Conservation (phyloP, 2,329 filamentous ascomycete species). For the Aspergillus sp. region DNA sequence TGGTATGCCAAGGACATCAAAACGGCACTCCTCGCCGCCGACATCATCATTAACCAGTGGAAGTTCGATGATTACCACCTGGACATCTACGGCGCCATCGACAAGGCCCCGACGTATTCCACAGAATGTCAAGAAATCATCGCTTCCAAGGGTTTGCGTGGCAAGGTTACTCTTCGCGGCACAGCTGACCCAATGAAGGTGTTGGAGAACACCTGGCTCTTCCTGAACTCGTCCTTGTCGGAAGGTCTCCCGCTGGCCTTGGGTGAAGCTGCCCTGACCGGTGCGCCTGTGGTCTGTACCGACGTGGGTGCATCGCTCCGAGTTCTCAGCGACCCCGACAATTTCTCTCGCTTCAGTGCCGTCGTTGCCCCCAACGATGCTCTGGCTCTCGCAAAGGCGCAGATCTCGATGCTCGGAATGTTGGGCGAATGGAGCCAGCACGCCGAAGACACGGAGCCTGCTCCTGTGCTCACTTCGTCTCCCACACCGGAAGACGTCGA, state of each 20-base stretch:
- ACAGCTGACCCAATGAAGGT: slow-evolving; percentile 58
- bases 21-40: slow-evolving; percentile 61
- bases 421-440: slow-evolving; percentile 62
- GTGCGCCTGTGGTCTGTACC: slow-evolving; percentile 45
- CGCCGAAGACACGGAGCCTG: slow-evolving; percentile 50
- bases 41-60: slow-evolving; percentile 65
- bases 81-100: slow-evolving; percentile 63
- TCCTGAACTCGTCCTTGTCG: slow-evolving; percentile 49
- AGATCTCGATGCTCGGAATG: slow-evolving; percentile 62
- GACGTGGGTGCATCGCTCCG: slow-evolving; percentile 43
- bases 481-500: slow-evolving; percentile 53
- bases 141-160: slow-evolving; percentile 54
- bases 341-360: slow-evolving; percentile 56
- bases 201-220: slow-evolving; percentile 57
- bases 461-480: slow-evolving; percentile 48
- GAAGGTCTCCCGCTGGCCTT: slow-evolving; percentile 47
- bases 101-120: slow-evolving; percentile 62
- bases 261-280: slow-evolving; percentile 48
- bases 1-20: slow-evolving; percentile 62
- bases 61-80: slow-evolving; percentile 65
- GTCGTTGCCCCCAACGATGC: slow-evolving; percentile 66
- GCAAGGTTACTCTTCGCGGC: slow-evolving; percentile 53
- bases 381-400: slow-evolving; percentile 58
- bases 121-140: slow-evolving; percentile 60
- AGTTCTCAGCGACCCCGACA: slow-evolving; percentile 43